Conservation (phyloP, 2,329 filamentous ascomycete species). For the Xylariaceae sp. region DNA sequence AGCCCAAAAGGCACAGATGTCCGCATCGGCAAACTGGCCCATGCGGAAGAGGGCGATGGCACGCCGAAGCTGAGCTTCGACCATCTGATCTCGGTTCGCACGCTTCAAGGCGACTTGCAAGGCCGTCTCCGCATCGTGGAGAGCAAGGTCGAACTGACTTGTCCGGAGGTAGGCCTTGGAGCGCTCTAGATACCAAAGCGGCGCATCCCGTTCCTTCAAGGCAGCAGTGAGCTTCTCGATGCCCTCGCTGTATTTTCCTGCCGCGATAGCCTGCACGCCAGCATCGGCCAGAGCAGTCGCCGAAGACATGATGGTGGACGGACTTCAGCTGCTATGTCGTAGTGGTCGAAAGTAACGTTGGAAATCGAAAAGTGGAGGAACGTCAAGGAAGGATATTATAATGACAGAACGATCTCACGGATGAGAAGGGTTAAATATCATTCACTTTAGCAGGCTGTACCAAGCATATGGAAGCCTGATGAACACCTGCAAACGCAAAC, state of each 20-base stretch:
- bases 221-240: slow-evolving; percentile 64
- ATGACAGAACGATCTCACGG: no score
- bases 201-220: slow-evolving; percentile 59
- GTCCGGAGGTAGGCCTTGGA: slow-evolving; percentile 70
- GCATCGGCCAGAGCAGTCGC: slow-evolving; percentile 45
- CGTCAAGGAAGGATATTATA: no score
- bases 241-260: slow-evolving; percentile 60
- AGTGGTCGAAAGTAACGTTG: no score
- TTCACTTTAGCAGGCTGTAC: no score
- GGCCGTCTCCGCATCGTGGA: slow-evolving; percentile 64
- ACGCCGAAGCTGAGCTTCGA: slow-evolving; percentile 75
- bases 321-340: no score
- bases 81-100: slow-evolving; percentile 68
- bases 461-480: no score
- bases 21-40: slow-evolving; percentile 67
- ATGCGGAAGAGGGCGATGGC: slow-evolving; percentile 68
- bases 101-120: slow-evolving; percentile 59
- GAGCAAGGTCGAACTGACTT: slow-evolving; percentile 55
- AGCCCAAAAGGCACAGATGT: slow-evolving; percentile 60
- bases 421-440: no score
- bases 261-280: slow-evolving; percentile 61
- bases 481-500: no score
- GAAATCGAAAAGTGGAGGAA: no score
- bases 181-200: slow-evolving; percentile 75
- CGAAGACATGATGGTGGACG: slow-evolving; percentile 48